Evolutionary conservation across 352 stramenopile species (phyloP), one percentile per base, ranked within the genome.

Genomic region (Elongisporangium prolatum): DNA sequence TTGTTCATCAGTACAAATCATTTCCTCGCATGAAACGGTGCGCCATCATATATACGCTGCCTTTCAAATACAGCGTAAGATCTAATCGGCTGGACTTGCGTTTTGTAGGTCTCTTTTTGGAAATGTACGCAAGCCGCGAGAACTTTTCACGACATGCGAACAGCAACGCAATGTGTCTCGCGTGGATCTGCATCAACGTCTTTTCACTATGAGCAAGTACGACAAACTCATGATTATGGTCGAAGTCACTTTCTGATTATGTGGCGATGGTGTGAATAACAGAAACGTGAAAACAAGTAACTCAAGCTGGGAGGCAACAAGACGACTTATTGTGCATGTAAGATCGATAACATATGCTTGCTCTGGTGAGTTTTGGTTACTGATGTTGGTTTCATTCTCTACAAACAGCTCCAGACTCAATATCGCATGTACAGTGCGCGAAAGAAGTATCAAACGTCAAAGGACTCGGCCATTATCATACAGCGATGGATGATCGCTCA

Each of bases 21-120:
- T 93, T 93, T 55, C 84, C 84, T 28, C 67, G 72, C 20, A 67
- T 93, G n/a, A 93, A 93, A 71, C 89, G 86, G 84, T 91, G 68
- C 37, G 68, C 48, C 6, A 22, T 54, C 5, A 52, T 49, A n/a
- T 18, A 50, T 20, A 44, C 7, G 37, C 21, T 18, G 9, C 24
- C n/a, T 38, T n/a, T 16, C 50, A 9, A 3, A 7, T 24, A 10
- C 11, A 21, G 52, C 21, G 18, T 10, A 11, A 47, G 4, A 28
- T 22, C 4, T n/a, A 61, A 44, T 62, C 13, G 9, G 7, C 16
- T 24, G 17, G 21, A 50, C 47, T 47, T 54, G 52, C 21, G 3
- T 63, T 50, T 13, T 14, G 20, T 40, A 93, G 80, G 52, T 52
- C 74, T 14, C 57, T 93, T 16, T 91, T 90, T 47, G 84, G 84